phyloP scores from a whole-genome alignment of 2,329 filamentous ascomycete species.

The Remersonia thermophila region DNA sequence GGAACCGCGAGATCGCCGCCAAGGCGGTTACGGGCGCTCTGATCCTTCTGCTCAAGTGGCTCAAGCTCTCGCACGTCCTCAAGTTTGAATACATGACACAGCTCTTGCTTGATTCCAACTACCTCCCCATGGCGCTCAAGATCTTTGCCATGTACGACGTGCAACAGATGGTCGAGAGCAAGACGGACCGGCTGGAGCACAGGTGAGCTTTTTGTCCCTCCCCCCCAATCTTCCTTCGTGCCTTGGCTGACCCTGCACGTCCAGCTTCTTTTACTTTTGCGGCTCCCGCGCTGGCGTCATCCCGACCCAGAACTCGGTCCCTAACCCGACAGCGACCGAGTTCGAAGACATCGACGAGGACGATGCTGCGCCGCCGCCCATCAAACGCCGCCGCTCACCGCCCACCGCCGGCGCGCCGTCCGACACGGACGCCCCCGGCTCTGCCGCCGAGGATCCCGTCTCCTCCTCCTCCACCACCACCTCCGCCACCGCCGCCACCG shows the following conservation, averaged over 20 bases:
- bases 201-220: conserved; percentile 52
- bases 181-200: conserved; percentile 68
- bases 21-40: conserved; percentile 89
- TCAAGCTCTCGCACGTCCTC: conserved; percentile 84
- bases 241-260: not conserved
- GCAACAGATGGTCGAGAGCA: conserved; percentile 77
- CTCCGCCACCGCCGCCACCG: not conserved
- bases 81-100: conserved; percentile 96
- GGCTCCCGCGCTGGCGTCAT: conserved; percentile 42
- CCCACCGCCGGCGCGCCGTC: not conserved
- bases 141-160: conserved; percentile 91
- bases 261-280: conserved; percentile 84
- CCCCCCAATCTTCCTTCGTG: not conserved
- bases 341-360: conserved; percentile 34
- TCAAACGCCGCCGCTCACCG: conserved; percentile 45
- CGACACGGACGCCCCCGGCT: not conserved
- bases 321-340: conserved; percentile 21
- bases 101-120: conserved; percentile 86
- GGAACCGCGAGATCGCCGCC: conserved; percentile 73
- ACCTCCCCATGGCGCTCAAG: conserved; percentile 83
- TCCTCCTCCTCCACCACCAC: conserved; percentile 1
- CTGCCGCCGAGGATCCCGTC: not conserved
- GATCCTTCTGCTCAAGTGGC: conserved; percentile 86
- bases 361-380: conserved; percentile 76
- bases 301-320: conserved; percentile 12